Evolutionary conservation across 2,329 filamentous ascomycete genomes (phyloP).

Genomic region (Pestalotiopsis sp.): DNA sequence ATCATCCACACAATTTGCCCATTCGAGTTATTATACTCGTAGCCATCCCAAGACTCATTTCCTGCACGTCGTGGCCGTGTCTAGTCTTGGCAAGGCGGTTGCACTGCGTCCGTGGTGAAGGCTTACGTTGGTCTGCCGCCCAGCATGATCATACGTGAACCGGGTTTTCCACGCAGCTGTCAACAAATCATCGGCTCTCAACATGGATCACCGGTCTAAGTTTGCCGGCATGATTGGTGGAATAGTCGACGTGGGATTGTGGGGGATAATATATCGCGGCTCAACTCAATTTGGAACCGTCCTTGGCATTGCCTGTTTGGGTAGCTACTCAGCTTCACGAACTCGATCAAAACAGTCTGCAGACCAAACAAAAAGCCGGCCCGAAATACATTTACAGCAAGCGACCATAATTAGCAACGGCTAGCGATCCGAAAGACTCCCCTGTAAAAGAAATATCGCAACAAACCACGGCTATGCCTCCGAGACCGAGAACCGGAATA

Average conservation of each 20-base stretch:
- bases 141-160: not conserved
- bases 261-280: constrained; percentile 13
- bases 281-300: constrained; percentile 9
- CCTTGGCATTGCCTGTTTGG: not conserved
- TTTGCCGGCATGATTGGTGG: constrained; percentile 2
- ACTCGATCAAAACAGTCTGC: too few relatives aligned
- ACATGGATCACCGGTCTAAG: not conserved
- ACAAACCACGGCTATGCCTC: not conserved
- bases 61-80: not conserved
- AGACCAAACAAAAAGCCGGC: too few relatives aligned
- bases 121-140: not conserved
- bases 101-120: constrained; percentile 6
- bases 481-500: not conserved
- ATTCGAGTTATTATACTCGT: not conserved
- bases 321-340: not conserved
- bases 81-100: constrained; percentile 12
- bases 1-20: not conserved
- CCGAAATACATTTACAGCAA: too few relatives aligned
- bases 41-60: not conserved
- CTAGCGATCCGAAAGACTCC: not conserved
- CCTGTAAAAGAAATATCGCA: not conserved
- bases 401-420: not conserved
- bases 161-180: not conserved
- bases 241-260: not conserved
- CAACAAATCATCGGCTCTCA: not conserved